phyloP scores from a whole-genome alignment of 768 basidiomycete genomes.

The Collybia nuda region DNA sequence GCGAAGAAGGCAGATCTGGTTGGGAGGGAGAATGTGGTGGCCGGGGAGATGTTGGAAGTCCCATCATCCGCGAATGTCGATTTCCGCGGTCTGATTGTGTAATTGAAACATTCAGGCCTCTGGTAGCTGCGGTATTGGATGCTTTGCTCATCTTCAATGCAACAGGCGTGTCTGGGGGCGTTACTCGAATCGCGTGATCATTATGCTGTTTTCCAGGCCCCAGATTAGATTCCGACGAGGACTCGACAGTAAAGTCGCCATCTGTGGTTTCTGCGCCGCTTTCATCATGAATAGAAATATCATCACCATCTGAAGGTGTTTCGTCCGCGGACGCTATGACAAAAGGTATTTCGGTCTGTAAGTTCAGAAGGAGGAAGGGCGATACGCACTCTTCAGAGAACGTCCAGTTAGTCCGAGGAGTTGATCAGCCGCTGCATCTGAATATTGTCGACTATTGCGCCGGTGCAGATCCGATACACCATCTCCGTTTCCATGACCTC shows the following conservation, averaged over 20 bases:
- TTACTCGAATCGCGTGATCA: slow-evolving; percentile 29
- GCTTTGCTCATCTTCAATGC: slow-evolving; percentile 48
- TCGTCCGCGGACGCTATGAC: slow-evolving; percentile 52
- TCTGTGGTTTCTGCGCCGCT: slow-evolving; percentile 76
- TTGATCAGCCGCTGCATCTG: slow-evolving; percentile 80
- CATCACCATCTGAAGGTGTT: slow-evolving; percentile 68
- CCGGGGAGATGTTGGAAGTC: slow-evolving; percentile 58
- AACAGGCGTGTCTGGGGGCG: slow-evolving; percentile 42
- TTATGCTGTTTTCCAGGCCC: slow-evolving; percentile 22
- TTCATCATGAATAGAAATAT: slow-evolving; percentile 65
- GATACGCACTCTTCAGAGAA: slow-evolving; percentile 57
- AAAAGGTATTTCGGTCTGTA: slow-evolving; percentile 5
- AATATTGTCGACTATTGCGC: slow-evolving; percentile 83
- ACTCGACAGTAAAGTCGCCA: slow-evolving; percentile 49
- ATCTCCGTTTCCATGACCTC: slow-evolving; percentile 23
- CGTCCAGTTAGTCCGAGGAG: slow-evolving; percentile 78
- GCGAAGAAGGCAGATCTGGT: slow-evolving; percentile 20
- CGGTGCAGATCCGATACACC: slow-evolving; percentile 42
- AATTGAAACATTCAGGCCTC: slow-evolving; percentile 69
- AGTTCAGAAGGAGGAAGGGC: slow-evolving; percentile 12
- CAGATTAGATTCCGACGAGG: slow-evolving; percentile 44
- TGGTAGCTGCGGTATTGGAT: slow-evolving; percentile 59
- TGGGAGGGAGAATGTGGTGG: slow-evolving; percentile 42
- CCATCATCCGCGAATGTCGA: slow-evolving; percentile 63
- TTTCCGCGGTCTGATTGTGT: slow-evolving; percentile 51